Evolutionary conservation across 169 alveolate species (phyloP), one percentile per base, ranked within the genome.

Genomic region (Theileria sp.): DNA sequence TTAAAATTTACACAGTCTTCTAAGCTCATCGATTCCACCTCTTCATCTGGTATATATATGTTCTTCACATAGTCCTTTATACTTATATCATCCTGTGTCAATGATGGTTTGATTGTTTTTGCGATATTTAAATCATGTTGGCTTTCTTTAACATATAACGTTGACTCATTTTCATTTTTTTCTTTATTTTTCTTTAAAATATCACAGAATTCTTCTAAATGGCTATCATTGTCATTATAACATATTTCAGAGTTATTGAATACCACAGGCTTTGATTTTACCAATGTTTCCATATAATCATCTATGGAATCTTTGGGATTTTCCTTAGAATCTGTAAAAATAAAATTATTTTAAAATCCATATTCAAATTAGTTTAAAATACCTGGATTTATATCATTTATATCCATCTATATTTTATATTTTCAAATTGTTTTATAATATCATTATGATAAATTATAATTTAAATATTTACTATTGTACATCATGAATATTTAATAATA

Each of bases 21-120:
- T 13, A 84, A 17, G 2, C 81, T 28, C 79, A 84, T 8, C 3
- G 30, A 36, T 19, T 76, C 78, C 34, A 84, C 75, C 10, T 15
- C 66, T 17, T 75, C 72, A 36, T 82, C 88, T 34, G 72, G 81
- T 49, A 28, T 17, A 21, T 82, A 82, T 28, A 82, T 82, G 49
- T 82, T 75, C 61, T 65, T 56, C 6, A 19, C 32, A 9, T 38
- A 26, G 5, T 54, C 67, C 25, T 61, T 71, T 32, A 78, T 60
- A 17, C 56, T 32, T n/a, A 71, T 58, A 19, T 50, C 65, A 19
- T n/a, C n/a, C 28, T 19, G 34, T 9, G 26, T 58, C 54, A 71
- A 15, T n/a, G 56, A 19, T 0, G 75, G 75, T 36, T 28, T 38
- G 3, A 66, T 25, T 66, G 58, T 32, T 38, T 66, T 66, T 68